Percentiles rank a stretch among this genome's conserved stretches.
phyloP scores from a whole-genome alignment of 1,284 basidiomycete species.

The Fomitopsis betulina region DNA sequence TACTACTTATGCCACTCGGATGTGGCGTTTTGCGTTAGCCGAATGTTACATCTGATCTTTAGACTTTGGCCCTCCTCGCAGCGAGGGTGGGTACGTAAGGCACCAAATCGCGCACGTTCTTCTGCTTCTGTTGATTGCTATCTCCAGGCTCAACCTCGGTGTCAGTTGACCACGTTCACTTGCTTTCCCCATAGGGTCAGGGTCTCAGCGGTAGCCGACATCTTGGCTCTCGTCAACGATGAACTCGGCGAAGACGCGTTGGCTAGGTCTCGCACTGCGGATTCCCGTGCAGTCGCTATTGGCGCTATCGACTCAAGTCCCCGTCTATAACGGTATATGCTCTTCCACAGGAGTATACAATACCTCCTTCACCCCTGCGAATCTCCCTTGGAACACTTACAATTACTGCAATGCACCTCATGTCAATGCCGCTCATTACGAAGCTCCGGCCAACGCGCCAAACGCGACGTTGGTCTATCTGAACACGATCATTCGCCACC shows the following conservation, averaged over 20 bases:
- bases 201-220: background rate
- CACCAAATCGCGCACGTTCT: background rate
- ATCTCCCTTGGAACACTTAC: slow-evolving; percentile 45
- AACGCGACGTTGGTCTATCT: slow-evolving; percentile 34
- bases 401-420: slow-evolving; percentile 54
- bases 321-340: background rate
- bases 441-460: slow-evolving; percentile 19
- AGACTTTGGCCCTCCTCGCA: background rate
- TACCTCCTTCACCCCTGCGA: slow-evolving; percentile 35
- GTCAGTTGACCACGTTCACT: background rate
- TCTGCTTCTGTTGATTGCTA: background rate
- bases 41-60: background rate
- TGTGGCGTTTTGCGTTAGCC: background rate
- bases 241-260: background rate
- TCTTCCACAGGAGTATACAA: slow-evolving; percentile 32
- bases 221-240: background rate
- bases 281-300: background rate
- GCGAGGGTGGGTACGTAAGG: too few species aligned
- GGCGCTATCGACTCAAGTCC: background rate
- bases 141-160: background rate
- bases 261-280: background rate
- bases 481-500: slow-evolving; percentile 42
- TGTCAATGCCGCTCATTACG: slow-evolving; percentile 37
- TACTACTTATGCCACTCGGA: background rate
- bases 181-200: background rate